Evolutionary conservation across 2,329 filamentous ascomycete genomes (phyloP).

Genomic region (Xylariaceae sp.): DNA sequence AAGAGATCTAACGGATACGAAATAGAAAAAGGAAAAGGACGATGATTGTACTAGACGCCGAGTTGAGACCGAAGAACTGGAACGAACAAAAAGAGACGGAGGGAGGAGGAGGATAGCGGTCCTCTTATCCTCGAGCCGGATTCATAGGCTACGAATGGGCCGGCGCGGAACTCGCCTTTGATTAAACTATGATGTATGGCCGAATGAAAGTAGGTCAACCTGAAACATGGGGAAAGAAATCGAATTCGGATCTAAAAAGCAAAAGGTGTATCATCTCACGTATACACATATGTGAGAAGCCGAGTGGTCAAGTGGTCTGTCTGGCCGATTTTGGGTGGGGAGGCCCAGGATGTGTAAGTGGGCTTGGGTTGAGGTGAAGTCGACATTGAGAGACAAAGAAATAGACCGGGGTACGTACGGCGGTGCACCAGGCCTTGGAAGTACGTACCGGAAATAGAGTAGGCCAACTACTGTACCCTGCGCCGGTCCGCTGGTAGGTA

Average conservation of each 20-base stretch:
- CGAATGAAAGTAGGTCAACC: slow-evolving; percentile 31
- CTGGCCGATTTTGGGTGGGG: slow-evolving; percentile 18
- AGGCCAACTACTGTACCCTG: slow-evolving; percentile 4
- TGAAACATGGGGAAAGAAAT: slow-evolving; percentile 39
- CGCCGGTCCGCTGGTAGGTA: too few species aligned
- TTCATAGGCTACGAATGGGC: slow-evolving; percentile 29
- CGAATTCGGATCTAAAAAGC: slow-evolving; percentile 21
- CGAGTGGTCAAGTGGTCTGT: too few species aligned
- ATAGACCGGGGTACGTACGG: not conserved
- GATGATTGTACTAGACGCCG: slow-evolving; percentile 35
- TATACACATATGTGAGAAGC: slow-evolving; percentile 26
- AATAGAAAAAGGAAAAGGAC: slow-evolving; percentile 28
- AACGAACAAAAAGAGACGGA: slow-evolving; percentile 27
- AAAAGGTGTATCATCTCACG: slow-evolving; percentile 21
- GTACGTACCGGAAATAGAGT: slow-evolving; percentile 31
- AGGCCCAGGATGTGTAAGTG: slow-evolving; percentile 22
- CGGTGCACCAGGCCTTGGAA: not conserved
- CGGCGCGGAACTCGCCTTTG: slow-evolving; percentile 24
- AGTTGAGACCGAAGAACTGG: slow-evolving; percentile 36
- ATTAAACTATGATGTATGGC: slow-evolving; percentile 29
- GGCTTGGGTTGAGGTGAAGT: slow-evolving; percentile 15
- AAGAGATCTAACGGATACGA: slow-evolving; percentile 34
- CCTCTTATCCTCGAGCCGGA: slow-evolving; percentile 39
- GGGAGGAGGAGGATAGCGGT: slow-evolving; percentile 31
- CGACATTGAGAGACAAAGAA: slow-evolving; percentile 5